phyloP scores from a whole-genome alignment of 225 moss, liverwort and hornwort genomes.

The Bryoerythrophyllum caledonicum region DNA sequence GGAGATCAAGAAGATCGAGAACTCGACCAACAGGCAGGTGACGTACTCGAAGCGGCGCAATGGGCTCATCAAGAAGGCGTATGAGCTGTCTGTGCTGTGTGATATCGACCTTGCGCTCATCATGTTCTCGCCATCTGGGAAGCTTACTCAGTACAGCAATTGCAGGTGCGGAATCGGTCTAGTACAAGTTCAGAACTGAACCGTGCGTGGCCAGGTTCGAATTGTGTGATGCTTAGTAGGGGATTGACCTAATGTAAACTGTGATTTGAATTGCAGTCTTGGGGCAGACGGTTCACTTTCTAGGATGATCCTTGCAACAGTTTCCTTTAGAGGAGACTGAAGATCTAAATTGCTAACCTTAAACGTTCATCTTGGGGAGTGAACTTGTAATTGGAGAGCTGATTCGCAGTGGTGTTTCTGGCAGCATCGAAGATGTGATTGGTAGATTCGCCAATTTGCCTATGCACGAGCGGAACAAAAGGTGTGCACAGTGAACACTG shows the following conservation, averaged over 20 bases:
- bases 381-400: not conserved
- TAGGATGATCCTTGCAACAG: not conserved
- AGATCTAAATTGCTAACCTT: conserved; percentile 14
- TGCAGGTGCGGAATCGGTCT: conserved; percentile 37
- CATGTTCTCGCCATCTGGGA: conserved; percentile 56
- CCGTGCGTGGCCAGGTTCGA: no score
- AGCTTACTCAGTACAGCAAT: conserved; percentile 53
- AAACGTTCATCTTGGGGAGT: not conserved
- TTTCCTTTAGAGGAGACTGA: not conserved
- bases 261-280: not conserved
- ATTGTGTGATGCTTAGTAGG: no score
- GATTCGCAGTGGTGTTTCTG: conserved; percentile 1
- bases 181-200: no score
- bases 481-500: conserved; percentile 22
- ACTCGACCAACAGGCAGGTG: conserved; percentile 57
- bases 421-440: conserved; percentile 54
- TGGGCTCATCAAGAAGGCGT: conserved; percentile 58
- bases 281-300: not conserved
- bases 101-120: conserved; percentile 57
- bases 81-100: conserved; percentile 57
- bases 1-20: conserved; percentile 69
- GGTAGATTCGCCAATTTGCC: conserved; percentile 54
- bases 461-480: conserved; percentile 53
- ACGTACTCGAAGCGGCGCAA: conserved; percentile 58
- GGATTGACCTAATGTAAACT: not conserved